Base-by-base conservation (phyloP, 2,329 filamentous ascomycete species). In the Phaeosphaeriaceae sp. region DNA sequence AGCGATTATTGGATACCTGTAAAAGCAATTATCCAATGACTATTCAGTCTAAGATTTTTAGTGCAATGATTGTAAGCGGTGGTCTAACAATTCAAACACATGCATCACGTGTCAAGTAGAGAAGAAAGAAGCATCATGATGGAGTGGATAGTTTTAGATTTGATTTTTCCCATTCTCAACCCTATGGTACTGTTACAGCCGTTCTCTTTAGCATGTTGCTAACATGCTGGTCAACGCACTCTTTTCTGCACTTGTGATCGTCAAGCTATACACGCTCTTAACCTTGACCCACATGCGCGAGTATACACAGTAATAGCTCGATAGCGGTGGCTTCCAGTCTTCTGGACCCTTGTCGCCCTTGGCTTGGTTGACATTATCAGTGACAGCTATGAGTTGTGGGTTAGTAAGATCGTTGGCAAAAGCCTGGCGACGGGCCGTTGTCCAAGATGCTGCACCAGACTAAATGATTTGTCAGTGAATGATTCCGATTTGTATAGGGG, bases 381-480 rank as follows among this genome's bases (percentile, higher is more conserved):
- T 93, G 7, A 94, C 89, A 28, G 90, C 87, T 74, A 89, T 82
- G 23, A 94, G 81, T 75, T 94, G 89, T 0, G 90, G 90, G 46
- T 87, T 83, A 1, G 77, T 81, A 50, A 93, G 70, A 74, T 94
- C 90, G 72, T 91, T 94, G 58, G 90, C 90, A 66, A 92, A 92
- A 3, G 78, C 70, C 66, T 87, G 77, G 47, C 90, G 84, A 63
- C 82, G 79, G 16, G 79, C 74, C 0, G 86, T 87, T 0, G 88
- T 89, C 90, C 90, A 93, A 1, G 76, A 72, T 6, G 82, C 80
- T 11, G 90, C 89, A 16, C 89, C 89, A 36, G 86, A 89, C 83
- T 53, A 12, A 9, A 17, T 50, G 17, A 40, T 43, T 12, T 32
- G 21, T 48, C 20, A 48, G 32, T 28, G 39, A 7, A 11, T 26